These are phyloP conservation scores for Massospora cicadina DNA, from an alignment of 371 early-diverging fungal species.

Conservation along the genomic window DNA sequence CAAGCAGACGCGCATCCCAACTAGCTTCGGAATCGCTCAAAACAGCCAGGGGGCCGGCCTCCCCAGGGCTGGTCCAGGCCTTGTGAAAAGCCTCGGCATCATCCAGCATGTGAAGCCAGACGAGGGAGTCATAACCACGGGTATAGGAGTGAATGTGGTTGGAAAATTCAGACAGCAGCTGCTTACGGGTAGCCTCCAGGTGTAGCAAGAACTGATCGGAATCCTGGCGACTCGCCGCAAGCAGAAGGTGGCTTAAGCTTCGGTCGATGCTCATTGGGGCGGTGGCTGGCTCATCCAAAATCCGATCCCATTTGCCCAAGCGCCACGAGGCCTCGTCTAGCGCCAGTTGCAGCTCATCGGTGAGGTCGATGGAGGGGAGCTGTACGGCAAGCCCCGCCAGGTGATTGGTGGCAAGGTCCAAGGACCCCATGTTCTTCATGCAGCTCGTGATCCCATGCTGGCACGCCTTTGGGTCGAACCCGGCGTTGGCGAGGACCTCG, in stretches of 20 bases:
- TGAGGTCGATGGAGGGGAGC: neutral
- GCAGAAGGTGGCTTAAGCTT: neutral
- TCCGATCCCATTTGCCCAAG: neutral
- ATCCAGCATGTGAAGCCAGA: constrained; percentile 4
- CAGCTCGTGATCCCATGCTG: neutral
- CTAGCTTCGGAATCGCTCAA: neutral
- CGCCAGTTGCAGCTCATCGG: neutral
- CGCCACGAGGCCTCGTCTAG: constrained; percentile 1
- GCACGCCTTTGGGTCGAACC: neutral
- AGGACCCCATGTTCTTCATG: neutral
- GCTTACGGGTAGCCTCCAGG: neutral
- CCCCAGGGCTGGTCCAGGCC: neutral
- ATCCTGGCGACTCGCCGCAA: neutral
- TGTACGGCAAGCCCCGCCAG: neutral
- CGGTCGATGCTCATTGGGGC: neutral
- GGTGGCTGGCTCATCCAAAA: neutral
- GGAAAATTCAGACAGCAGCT: neutral
- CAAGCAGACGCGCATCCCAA: neutral
- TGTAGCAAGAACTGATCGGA: neutral
- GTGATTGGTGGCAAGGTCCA: neutral
- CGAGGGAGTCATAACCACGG: neutral
- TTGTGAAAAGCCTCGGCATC: constrained; percentile 1
- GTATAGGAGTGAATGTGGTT: neutral
- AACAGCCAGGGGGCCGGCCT: neutral
- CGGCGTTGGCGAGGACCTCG: neutral